phyloP scores from a whole-genome alignment of 805 yeast genomes.

The Peterozyma xylosa region DNA sequence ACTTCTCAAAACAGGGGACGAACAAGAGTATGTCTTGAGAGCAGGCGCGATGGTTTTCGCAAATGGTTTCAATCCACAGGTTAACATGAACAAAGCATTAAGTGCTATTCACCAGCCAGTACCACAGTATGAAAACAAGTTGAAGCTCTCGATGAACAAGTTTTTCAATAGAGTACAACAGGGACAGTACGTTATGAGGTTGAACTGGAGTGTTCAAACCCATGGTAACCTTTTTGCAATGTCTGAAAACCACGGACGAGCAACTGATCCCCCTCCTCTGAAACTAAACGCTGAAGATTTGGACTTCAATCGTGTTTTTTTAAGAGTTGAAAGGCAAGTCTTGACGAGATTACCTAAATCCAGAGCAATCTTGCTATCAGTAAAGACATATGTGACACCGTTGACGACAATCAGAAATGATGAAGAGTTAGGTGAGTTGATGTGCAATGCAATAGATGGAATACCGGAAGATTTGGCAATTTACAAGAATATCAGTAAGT shows the following conservation, averaged over 20 bases:
- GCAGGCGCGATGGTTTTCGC: slow-evolving; percentile 59
- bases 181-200: slow-evolving; percentile 43
- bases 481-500: slow-evolving; percentile 56
- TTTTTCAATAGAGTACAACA: slow-evolving; percentile 46
- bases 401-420: slow-evolving; percentile 29
- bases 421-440: slow-evolving; percentile 40
- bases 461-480: slow-evolving; percentile 50
- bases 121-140: slow-evolving; percentile 46
- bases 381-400: slow-evolving; percentile 44
- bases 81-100: slow-evolving; percentile 43
- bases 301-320: slow-evolving; percentile 29
- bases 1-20: slow-evolving; percentile 32
- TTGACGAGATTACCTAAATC: slow-evolving; percentile 36
- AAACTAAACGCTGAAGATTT: slow-evolving; percentile 22
- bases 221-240: slow-evolving; percentile 44
- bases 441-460: slow-evolving; percentile 57
- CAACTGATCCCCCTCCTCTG: slow-evolving; percentile 17
- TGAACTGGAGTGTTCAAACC: slow-evolving; percentile 61
- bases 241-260: slow-evolving; percentile 30
- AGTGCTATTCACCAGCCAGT: slow-evolving; percentile 58
- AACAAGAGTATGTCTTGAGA: slow-evolving; percentile 48
- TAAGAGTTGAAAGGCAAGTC: slow-evolving; percentile 50
- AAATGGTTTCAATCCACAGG: slow-evolving; percentile 63
- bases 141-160: slow-evolving; percentile 49
- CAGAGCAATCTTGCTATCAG: slow-evolving; percentile 33